Conservation (phyloP, 1,284 basidiomycete genomes). For the Apiotrichum porosum region DNA sequence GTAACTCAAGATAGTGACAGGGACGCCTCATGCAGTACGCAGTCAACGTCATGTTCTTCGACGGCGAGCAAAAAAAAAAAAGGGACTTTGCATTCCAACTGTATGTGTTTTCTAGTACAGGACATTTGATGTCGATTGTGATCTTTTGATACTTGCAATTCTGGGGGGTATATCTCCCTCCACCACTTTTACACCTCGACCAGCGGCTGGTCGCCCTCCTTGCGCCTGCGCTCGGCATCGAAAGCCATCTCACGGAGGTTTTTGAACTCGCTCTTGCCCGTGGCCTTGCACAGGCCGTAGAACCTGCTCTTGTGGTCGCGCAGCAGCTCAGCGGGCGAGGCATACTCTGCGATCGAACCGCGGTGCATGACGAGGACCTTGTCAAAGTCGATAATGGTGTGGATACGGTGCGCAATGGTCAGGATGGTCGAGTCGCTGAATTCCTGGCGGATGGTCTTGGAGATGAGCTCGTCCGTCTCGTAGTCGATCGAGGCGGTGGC, state of each 20-base stretch:
- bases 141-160: no score
- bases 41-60: no score
- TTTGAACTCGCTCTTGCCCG: slow-evolving; percentile 72
- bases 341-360: slow-evolving; percentile 71
- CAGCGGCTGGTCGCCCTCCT: no score
- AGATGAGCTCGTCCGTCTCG: slow-evolving; percentile 55
- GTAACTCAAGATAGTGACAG: no score
- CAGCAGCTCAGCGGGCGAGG: slow-evolving; percentile 66
- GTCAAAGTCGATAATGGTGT: slow-evolving; percentile 78
- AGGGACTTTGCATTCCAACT: no score
- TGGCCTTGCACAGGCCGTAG: slow-evolving; percentile 72
- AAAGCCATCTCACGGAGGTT: slow-evolving; percentile 53
- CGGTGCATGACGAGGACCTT: slow-evolving; percentile 59
- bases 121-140: no score
- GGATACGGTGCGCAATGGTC: slow-evolving; percentile 61
- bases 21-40: no score
- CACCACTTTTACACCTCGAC: no score
- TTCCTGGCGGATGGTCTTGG: slow-evolving; percentile 50
- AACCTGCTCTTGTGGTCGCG: slow-evolving; percentile 64
- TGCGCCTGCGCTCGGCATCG: slow-evolving; percentile 37
- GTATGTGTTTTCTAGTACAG: no score
- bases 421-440: slow-evolving; percentile 57
- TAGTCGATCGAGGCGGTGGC: slow-evolving; percentile 60
- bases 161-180: no score
- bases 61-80: no score